Evolutionary conservation across 2,329 filamentous ascomycete species (phyloP), one percentile per base, ranked within the genome.

Genomic region (Hypocrella siamensis): DNA sequence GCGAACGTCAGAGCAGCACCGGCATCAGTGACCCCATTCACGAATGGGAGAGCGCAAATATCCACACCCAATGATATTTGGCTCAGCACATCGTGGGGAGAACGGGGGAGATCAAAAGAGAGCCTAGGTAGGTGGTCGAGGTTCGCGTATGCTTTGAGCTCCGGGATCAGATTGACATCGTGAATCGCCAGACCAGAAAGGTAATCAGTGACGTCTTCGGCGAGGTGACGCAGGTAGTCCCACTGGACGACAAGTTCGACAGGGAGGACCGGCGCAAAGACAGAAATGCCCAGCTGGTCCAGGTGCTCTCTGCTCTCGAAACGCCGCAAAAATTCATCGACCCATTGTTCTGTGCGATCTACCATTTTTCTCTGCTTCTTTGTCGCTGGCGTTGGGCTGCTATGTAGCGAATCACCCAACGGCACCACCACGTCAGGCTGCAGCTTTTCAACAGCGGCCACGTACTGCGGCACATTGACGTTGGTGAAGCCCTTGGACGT

Each of bases 401-500:
- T 48, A 33, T 60, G 43, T 43, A 57, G 42, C 8, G 86, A 67
- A 52, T 98, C 90, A 5, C 79, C 80, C 31, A 92, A 55, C 0
- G 75, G 75, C 17, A 96, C 65, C 22, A 78, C 71, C 33, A 96
- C 77, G 47, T 98, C 88, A 1, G 88, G 83, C 31, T 65, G 63
- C 22, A 93, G 56, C n/a, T 59, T 64, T 36, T 67, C 56, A 19
- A 79, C 62, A 14, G 75, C 74, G 5, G 70, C 59, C 21, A 67
- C 61, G 56, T 90, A 96, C 33, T 80, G 71, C 6, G 70, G 62
- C 0, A 74, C 70, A 19, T 70, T 67, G 21, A 96, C 60, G 35
- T 70, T 65, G 38, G 73, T 70, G 55, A 92, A 93, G 19, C 90
- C 90, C 1, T 84, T 82, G 1, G 85, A 88, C 3, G 90, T 93